Evolutionary conservation across 169 alveolate species (phyloP), one percentile per base, ranked within the genome.

Genomic region (Cystoisospora suis): DNA sequence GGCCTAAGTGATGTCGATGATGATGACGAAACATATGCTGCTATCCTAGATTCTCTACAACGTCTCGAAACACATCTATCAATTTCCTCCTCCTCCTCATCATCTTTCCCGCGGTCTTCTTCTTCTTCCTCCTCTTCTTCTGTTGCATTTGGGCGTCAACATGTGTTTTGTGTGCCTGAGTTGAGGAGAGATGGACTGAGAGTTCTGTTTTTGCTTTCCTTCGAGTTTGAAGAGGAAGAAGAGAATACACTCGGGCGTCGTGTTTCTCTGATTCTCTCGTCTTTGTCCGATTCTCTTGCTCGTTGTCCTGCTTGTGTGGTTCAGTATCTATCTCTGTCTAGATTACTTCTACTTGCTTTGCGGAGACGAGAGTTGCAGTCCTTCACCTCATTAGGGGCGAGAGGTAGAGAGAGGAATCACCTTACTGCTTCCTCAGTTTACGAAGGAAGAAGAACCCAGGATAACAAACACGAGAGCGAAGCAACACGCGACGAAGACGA

Each of bases 221-320:
- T 65, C 77, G 77, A 65, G 77, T 15, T 44, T 1, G 77, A 65
- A 2, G n/a, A 15, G 23, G 42, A 23, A 15, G 77, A 12, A 2
- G n/a, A 15, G 23, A 23, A 23, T 23, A 44, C 9, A 44, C 9
- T 36, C 9, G n/a, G 42, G 27, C 77, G 2, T 15, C 44, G 12
- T 36, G 77, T 3, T 20, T 12, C 77, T 1, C 42, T 17, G n/a
- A 44, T 65, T 12, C 44, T 65, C 42, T 15, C 42, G 42, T 36
- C 77, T 1, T 44, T 65, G 45, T 6, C 77, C 12, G 44, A 9
- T 2, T 65, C 44, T 15, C 77, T 65, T 65, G 45, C 34, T 20
- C 77, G 77, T 44, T 65, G 77, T 17, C 40, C 77, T 2, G 77
- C 77, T 5, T 65, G 77, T 17, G 77, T 65, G 45, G 77, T n/a